Evolutionary conservation across 106 monocot genomes (phyloP), one percentile per base, ranked within the genome.

Genomic region (Dendrobium chrysotoxum): DNA sequence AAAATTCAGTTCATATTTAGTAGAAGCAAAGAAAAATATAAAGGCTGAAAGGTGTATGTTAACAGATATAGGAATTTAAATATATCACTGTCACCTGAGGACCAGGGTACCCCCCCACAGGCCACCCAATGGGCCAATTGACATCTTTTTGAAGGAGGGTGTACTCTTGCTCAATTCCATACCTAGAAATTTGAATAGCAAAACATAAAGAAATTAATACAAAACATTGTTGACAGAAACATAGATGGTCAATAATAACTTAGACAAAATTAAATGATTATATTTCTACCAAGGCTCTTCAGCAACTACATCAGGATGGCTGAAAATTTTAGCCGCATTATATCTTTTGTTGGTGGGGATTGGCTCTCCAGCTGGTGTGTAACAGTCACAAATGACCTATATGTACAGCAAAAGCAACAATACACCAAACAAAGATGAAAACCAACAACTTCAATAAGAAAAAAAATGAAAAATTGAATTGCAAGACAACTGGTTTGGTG

Each of bases 51-150:
- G 1, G 9, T 5, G 25, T 25, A 67, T 38, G 3, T 72, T 72
- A 23, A 28, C 26, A 67, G 25, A 54, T 15, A 54, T 17, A 54
- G 3, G 20, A 10, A 54, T 54, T 54, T 12, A 54, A 54, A 17
- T 54, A 40, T 30, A 31, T 31, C 35, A 38, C 21, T 74, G 16
- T 13, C 66, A 92, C 92, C 90, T 90, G 93, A 61, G 93, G 93
- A 72, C 90, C 90, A 76, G 93, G 93, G 75, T 30, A 90, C 17
- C 93, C 93, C 39, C 93, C 93, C 13, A 93, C 53, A 4, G 93
- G 93, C 93, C 93, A 93, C 3, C 93, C 93, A 84, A 93, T 75
- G 53, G 93, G 93, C 93, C 93, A 93, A 0, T 87, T 90, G 73
- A 90, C 86, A 75, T 93, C 90, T 64, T 90, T 90, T 70, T 93